A percentile compares a stretch with the other conserved stretches of the same genome.
These are phyloP conservation scores for Sarocladium oryzae DNA, from an alignment of 2,329 filamentous ascomycete genomes.

Conservation along the genomic window DNA sequence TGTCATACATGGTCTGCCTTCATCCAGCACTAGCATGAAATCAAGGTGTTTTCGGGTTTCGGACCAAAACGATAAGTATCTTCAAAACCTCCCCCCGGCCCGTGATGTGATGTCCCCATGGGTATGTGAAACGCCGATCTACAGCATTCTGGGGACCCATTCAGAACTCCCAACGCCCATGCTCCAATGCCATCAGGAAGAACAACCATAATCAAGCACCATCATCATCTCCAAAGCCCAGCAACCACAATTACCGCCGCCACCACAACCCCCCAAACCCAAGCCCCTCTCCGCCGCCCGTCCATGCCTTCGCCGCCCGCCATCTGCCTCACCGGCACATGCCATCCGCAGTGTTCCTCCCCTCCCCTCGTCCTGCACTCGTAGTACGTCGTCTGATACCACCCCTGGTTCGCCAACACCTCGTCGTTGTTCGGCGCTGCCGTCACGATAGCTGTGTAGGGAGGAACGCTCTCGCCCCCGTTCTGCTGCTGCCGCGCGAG, in stretches of 20 bases:
- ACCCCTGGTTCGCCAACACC: constrained; percentile 23
- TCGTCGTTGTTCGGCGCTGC: constrained; percentile 25
- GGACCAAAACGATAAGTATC: constrained; percentile 22
- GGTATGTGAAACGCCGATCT: not conserved
- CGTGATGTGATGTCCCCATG: not conserved
- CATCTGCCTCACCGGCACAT: constrained; percentile 16
- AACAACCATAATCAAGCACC: no score
- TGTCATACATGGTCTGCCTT: constrained; percentile 21
- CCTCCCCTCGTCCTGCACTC: constrained; percentile 24
- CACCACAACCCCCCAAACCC: not conserved
- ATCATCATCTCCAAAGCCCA: no score
- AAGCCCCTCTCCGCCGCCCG: not conserved
- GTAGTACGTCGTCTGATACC: constrained; percentile 27
- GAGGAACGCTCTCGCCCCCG: constrained; percentile 17
- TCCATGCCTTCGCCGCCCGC: not conserved
- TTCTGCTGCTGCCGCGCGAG: no score
- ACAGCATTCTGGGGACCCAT: no score
- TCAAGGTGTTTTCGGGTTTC: constrained; percentile 36
- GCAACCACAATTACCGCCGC: not conserved
- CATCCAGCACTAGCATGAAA: constrained; percentile 31
- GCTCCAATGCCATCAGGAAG: no score
- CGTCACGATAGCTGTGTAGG: constrained; percentile 19
- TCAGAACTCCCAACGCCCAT: no score
- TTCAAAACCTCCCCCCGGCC: no score
- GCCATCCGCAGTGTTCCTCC: constrained; percentile 29